Base-by-base conservation (phyloP, 139 green algal species). In the Limnomonas spitsbergensis region DNA sequence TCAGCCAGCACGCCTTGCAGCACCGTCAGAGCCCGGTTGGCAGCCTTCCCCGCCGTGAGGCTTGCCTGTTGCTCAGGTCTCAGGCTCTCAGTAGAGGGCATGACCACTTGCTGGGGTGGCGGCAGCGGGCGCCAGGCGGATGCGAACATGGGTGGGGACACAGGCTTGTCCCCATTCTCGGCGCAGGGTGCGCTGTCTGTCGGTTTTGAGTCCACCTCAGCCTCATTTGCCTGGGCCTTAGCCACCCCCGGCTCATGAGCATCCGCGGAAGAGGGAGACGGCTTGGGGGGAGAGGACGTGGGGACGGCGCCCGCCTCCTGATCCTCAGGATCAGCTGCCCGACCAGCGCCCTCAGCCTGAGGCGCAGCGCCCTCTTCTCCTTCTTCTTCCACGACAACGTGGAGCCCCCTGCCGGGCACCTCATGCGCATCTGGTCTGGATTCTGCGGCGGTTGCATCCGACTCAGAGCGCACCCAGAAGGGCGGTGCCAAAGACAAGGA, bases 381-480 rank as follows among this genome's bases (percentile, higher is more conserved):
- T 61, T 61, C 47, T 29, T 29, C 47, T 29, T 61, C 20, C 14
- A 61, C 47, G 20, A 61, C 20, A 29, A 29, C 47, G 14, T 20
- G 14, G 14, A 29, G 14, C 14, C 14, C 47, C 20, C 47, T 61
- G 14, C 47, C 47, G 14, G 47, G 47, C 20, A 61, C 47, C 47
- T 61, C 47, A n/a, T n/a, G n/a, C n/a, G n/a, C n/a, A n/a, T n/a
- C n/a, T n/a, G n/a, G n/a, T n/a, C n/a, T n/a, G 14, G 47, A 61
- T 61, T 14, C 14, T 20, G 14, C 47, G 20, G 47, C 47, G 14
- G 47, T 61, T 20, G 14, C 47, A 61, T 20, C 47, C 14, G 14
- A 14, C 20, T 61, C 61, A 20, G 61, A 39, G 27, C 27, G 61
- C 27, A 9, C 37, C 69, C 35, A 42, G 35, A 83, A 86, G 47